phyloP scores from a whole-genome alignment of 2,329 filamentous ascomycete genomes.

The Aureobasidium vineae region DNA sequence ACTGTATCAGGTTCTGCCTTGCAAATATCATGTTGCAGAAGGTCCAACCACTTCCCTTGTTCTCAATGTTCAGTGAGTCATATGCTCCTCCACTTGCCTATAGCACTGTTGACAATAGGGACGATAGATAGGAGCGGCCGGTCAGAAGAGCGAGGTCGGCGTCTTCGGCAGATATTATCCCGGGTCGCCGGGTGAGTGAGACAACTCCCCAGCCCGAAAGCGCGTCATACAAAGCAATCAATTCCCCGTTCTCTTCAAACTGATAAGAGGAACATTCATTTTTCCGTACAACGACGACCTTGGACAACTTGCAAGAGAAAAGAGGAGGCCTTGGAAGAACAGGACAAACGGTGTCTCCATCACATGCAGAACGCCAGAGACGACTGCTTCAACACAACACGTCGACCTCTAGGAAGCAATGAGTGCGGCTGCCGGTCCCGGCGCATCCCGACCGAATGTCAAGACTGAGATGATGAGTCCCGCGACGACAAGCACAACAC shows the following conservation, averaged over 20 bases:
- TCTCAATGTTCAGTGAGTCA: background rate
- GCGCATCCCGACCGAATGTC: constrained; percentile 26
- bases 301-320: background rate
- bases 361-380: constrained; percentile 9
- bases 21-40: background rate
- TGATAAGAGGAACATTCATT: constrained; percentile 4
- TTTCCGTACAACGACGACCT: background rate
- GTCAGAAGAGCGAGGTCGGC: background rate
- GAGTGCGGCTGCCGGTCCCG: constrained; percentile 34
- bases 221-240: background rate
- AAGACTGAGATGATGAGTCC: constrained; percentile 10
- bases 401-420: constrained; percentile 31
- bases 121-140: background rate
- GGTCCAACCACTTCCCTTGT: background rate
- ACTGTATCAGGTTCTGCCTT: background rate
- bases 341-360: background rate
- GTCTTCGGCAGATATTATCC: background rate
- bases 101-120: background rate
- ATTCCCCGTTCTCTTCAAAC: background rate
- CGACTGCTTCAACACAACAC: background rate
- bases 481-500: constrained; percentile 15
- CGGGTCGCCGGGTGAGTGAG: background rate
- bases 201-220: background rate
- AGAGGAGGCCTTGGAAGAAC: background rate
- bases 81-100: background rate